These are phyloP conservation scores for Takashimella koratensis DNA, from an alignment of 1,284 basidiomycete genomes.

Conservation along the genomic window DNA sequence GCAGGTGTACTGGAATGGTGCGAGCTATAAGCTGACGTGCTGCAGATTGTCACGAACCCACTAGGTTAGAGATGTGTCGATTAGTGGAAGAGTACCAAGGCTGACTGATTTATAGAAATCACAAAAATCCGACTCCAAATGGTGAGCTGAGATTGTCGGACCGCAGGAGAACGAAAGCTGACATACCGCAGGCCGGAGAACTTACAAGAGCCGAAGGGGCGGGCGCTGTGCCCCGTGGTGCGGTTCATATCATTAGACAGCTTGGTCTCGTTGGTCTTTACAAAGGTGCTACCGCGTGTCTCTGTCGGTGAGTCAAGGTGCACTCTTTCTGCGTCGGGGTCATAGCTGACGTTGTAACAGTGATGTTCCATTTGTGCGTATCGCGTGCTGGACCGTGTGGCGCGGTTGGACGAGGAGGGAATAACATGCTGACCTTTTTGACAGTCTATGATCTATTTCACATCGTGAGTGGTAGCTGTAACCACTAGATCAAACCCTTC, in stretches of 20 bases:
- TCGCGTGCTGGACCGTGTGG: constrained; percentile 15
- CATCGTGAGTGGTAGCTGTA: constrained; percentile 46
- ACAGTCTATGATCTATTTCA: constrained; percentile 53
- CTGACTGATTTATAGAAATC: constrained; percentile 30
- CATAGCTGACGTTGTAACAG: constrained; percentile 47
- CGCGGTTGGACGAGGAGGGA: not conserved
- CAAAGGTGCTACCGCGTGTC: constrained; percentile 53
- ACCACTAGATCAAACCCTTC: too few relatives aligned
- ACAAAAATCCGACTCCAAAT: constrained; percentile 97
- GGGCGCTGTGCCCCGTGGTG: constrained; percentile 74
- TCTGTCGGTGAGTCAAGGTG: constrained; percentile 24
- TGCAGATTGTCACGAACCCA: constrained; percentile 89
- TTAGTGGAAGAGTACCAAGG: not conserved
- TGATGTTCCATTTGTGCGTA: constrained; percentile 79
- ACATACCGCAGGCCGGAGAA: constrained; percentile 60
- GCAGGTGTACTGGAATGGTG: not conserved
- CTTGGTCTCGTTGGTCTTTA: constrained; percentile 90
- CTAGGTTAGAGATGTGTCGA: constrained; percentile 62
- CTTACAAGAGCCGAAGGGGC: constrained; percentile 69
- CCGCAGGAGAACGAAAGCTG: not conserved
- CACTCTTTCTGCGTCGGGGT: constrained; percentile 46
- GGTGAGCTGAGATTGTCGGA: constrained; percentile 50
- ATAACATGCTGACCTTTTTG: not conserved
- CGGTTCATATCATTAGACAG: constrained; percentile 86
- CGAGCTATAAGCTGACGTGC: not conserved